Conservation (phyloP, 179 eudicot species). For the Beta lomatogona region DNA sequence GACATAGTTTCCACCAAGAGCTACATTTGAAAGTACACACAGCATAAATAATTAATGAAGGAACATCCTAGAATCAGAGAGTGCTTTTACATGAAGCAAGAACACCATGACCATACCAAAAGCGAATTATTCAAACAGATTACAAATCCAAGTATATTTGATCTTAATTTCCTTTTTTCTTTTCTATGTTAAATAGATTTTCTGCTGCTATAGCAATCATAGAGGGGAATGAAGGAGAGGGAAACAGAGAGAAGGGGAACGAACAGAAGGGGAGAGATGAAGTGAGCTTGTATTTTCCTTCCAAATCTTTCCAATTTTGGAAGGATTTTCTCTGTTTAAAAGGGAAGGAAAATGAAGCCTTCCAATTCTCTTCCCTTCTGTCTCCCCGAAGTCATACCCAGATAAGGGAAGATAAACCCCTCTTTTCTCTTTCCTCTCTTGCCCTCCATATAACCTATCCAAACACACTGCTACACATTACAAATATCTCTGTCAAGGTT, state of each 20-base stretch:
- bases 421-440: no score
- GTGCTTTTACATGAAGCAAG: neutral
- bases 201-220: neutral
- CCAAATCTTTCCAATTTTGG: no score
- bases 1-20: slow-evolving; percentile 84
- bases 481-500: neutral
- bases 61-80: neutral
- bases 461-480: neutral
- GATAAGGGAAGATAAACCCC: no score
- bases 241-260: no score
- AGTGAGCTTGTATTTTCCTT: no score
- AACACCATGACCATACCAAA: neutral
- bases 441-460: no score
- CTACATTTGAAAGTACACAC: slow-evolving; percentile 41
- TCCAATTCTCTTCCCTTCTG: no score
- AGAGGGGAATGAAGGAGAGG: neutral
- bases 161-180: neutral
- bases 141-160: neutral
- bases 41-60: neutral
- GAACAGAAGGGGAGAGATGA: no score
- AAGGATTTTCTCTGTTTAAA: no score
- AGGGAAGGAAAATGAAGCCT: no score
- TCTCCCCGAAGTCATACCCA: no score
- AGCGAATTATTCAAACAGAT: neutral
- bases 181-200: neutral